Conservation (phyloP, 164 flowering plant species). For the Sextonia rubra region DNA sequence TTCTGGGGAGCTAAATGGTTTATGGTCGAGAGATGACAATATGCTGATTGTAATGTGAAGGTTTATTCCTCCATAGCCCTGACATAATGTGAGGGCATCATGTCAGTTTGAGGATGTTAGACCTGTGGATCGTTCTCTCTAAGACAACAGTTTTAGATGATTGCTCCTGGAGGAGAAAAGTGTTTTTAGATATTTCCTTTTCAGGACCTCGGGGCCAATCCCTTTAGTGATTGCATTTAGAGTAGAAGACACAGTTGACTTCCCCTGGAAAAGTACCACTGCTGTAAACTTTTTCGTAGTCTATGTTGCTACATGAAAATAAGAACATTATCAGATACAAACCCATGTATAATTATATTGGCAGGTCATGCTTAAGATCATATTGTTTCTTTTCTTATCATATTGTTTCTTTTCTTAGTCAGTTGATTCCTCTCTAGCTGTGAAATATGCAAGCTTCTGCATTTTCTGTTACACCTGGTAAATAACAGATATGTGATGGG, state of each 20-base stretch:
- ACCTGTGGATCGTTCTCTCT: conserved; percentile 13
- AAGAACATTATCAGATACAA: not conserved
- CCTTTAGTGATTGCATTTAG: conserved; percentile 35
- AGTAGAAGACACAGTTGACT: not conserved
- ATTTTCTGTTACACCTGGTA: too few relatives aligned
- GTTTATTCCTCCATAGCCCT: not conserved
- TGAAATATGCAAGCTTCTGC: too few relatives aligned
- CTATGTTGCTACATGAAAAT: conserved; percentile 4
- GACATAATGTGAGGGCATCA: too few relatives aligned
- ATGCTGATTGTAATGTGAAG: conserved; percentile 24
- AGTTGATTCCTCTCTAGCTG: too few relatives aligned
- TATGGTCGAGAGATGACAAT: conserved; percentile 35
- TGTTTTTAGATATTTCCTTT: not conserved
- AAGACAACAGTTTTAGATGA: conserved; percentile 49
- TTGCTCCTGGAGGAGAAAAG: conserved; percentile 35
- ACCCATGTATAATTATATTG: conserved; percentile 2
- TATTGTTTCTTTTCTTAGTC: too few relatives aligned
- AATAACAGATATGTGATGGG: too few relatives aligned
- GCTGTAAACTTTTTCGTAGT: not conserved
- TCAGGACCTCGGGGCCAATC: conserved; percentile 24
- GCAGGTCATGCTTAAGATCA: not conserved
- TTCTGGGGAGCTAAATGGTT: conserved; percentile 20
- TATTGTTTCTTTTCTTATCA: too few relatives aligned
- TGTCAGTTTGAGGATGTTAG: not conserved
- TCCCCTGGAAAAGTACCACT: not conserved